A percentile compares a stretch with the other conserved stretches of the same genome.
Evolutionary conservation across 2,329 filamentous ascomycete genomes (phyloP).

Genomic region (Epichloe gansuensis): DNA sequence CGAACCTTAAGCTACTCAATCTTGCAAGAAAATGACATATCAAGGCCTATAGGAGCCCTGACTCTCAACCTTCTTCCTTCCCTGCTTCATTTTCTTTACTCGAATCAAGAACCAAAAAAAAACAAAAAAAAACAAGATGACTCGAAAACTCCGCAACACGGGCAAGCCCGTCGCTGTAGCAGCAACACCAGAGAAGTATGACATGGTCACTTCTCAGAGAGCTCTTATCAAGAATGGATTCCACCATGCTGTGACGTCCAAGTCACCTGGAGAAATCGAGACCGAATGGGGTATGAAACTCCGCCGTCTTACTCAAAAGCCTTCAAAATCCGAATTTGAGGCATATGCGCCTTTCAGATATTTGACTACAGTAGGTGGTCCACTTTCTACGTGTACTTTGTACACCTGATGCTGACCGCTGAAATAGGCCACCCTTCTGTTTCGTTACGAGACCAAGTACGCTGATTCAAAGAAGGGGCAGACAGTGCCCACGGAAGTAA

Average conservation of each 20-base stretch:
- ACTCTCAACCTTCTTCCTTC: not conserved
- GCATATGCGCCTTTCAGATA: conserved; percentile 1
- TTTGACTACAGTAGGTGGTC: conserved; percentile 4
- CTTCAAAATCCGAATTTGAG: not conserved
- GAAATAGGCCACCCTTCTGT: conserved; percentile 4
- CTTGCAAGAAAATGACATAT: not conserved
- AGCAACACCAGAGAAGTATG: conserved; percentile 4
- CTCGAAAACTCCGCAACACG: not conserved
- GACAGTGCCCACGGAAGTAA: not conserved
- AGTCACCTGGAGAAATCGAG: conserved; percentile 4
- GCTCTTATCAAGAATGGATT: conserved; percentile 8
- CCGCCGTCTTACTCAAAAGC: not conserved
- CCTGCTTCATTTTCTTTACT: not conserved
- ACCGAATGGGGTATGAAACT: not conserved
- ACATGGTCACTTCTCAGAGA: conserved; percentile 7
- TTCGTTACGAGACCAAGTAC: conserved; percentile 4
- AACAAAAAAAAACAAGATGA: not conserved
- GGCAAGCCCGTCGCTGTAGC: not conserved
- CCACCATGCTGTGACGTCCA: conserved; percentile 9
- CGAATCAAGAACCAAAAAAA: not conserved
- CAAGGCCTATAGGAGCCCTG: not conserved
- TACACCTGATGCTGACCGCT: not conserved
- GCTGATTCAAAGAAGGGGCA: not conserved
- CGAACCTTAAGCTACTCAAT: not conserved
- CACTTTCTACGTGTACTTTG: not conserved